A percentile compares a stretch with the other conserved stretches of the same genome.
phyloP scores from a whole-genome alignment of 148 eudicot genomes.

The Vaccinium vitisidaea region DNA sequence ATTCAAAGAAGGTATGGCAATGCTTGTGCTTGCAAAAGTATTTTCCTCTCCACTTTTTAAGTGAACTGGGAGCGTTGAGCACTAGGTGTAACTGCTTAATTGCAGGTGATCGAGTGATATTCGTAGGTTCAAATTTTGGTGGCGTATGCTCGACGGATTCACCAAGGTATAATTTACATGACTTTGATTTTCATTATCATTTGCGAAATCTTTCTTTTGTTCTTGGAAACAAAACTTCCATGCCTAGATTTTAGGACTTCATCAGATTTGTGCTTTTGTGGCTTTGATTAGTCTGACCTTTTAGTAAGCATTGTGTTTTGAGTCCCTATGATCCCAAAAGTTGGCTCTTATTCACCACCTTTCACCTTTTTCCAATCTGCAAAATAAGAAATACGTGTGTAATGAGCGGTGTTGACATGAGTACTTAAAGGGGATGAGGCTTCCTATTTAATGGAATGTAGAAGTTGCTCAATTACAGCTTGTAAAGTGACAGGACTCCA shows the following conservation, averaged over 20 bases:
- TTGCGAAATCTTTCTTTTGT: neutral
- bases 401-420: neutral
- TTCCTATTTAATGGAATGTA: neutral
- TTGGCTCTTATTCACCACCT: neutral
- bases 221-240: neutral
- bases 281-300: neutral
- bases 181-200: neutral
- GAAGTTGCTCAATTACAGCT: neutral
- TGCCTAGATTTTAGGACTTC: neutral
- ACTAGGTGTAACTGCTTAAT: neutral
- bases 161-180: constrained; percentile 39
- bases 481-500: neutral
- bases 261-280: neutral
- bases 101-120: constrained; percentile 74
- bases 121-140: constrained; percentile 42
- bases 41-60: neutral
- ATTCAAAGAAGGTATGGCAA: constrained; percentile 46
- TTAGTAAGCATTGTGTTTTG: neutral
- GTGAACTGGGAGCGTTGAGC: neutral
- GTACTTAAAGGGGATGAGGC: neutral
- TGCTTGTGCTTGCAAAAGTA: neutral
- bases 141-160: constrained; percentile 35
- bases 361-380: neutral
- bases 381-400: neutral
- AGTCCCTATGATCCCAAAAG: neutral